Base-by-base conservation (phyloP, 176 grass and related monocot species). In the Aegilops tauschii region DNA sequence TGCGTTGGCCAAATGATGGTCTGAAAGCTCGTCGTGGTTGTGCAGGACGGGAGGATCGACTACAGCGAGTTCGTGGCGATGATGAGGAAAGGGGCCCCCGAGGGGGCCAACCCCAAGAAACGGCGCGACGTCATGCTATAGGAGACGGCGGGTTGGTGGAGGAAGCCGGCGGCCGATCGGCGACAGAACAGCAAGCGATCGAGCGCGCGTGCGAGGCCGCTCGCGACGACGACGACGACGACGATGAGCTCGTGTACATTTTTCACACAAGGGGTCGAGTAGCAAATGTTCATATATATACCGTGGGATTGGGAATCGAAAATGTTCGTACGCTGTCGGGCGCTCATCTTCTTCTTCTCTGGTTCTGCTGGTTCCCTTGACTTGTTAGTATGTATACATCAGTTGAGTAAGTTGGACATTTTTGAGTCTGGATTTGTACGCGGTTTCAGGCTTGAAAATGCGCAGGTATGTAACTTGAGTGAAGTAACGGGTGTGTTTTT, bases 11-110 rank as follows among this genome's bases (percentile, higher is more conserved):
- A 59, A 59, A 59, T 49, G 56, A 49, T 77, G 4, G 58, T 75
- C 14, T 63, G 65, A 42, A 75, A 75, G 16, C 42, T 47, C 7
- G 23, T 30, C 3, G 28, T 77, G 27, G 47, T 18, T 54, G 0
- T 87, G 40, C 87, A 94, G 94, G 94, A 97, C 73, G 94, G 94
- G 80, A 92, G 92, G 90, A 97, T 94, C 69, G 79, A 97, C 84
- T 97, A 97, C 85, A 86, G 78, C 27, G 94, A 97, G 88, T 97
- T 94, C 86, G 83, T 73, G 84, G 90, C 92, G 5, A 97, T 97
- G 94, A 97, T 97, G 94, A 81, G 83, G 88, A 97, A 97, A 87
- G 94, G 92, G 76, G 88, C 84, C 49, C 87, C 88, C 5, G 94
- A 97, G 64, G 54, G 18, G 54, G 54, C 91, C 76, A 64, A 86